These are phyloP conservation scores for Vanrija humicola DNA, from an alignment of 1,284 basidiomycete genomes.

Conservation along the genomic window DNA sequence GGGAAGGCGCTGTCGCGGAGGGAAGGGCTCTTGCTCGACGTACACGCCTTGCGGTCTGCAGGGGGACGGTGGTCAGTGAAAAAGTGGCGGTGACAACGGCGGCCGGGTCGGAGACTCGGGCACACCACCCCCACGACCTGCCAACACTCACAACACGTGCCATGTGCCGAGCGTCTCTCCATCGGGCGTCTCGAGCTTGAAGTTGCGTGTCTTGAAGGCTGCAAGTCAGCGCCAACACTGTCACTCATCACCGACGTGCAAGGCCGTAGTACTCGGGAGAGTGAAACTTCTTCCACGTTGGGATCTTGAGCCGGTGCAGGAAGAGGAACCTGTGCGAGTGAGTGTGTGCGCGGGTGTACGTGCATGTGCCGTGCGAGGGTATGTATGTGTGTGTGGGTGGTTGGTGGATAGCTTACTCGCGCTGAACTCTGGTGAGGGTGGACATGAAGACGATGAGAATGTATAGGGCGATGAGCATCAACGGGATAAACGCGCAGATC, in stretches of 20 bases:
- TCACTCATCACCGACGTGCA: conserved; percentile 60
- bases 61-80: too few relatives aligned
- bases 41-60: conserved; percentile 30
- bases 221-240: conserved; percentile 9
- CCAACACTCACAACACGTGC: conserved; percentile 64
- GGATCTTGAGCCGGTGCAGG: conserved; percentile 64
- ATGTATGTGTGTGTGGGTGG: too few relatives aligned
- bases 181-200: conserved; percentile 68
- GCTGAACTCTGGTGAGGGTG: conserved; percentile 63
- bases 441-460: conserved; percentile 57
- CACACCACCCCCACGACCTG: neutral
- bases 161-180: conserved; percentile 78
- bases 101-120: too few relatives aligned
- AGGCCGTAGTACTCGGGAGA: conserved; percentile 72
- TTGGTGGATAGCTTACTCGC: conserved; percentile 56
- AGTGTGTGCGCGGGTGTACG: neutral
- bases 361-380: too few relatives aligned
- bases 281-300: conserved; percentile 62
- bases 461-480: conserved; percentile 50
- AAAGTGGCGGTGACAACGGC: neutral
- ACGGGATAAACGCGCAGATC: too few relatives aligned
- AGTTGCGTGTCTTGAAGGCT: conserved; percentile 75
- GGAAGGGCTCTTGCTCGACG: conserved; percentile 13
- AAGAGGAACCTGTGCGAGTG: conserved; percentile 54
- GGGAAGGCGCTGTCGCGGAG: conserved; percentile 20